These are phyloP conservation scores for Barnettozyma pratensis DNA, from an alignment of 805 yeast species.

Conservation along the genomic window DNA sequence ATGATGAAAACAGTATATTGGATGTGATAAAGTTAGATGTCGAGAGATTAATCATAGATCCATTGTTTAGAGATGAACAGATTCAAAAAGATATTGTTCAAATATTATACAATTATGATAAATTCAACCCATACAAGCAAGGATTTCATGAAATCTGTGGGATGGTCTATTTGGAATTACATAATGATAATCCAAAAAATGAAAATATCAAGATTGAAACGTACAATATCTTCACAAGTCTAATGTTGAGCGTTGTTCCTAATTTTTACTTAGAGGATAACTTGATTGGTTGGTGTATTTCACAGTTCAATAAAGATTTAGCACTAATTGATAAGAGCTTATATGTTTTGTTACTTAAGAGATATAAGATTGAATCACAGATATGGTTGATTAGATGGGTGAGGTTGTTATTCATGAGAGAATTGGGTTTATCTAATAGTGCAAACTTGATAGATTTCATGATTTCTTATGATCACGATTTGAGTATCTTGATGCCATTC, in stretches of 20 bases:
- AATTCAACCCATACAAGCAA: slow-evolving; percentile 35
- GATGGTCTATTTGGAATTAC: slow-evolving; percentile 36
- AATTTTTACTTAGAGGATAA: slow-evolving; percentile 38
- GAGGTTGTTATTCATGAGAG: slow-evolving; percentile 40
- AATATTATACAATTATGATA: slow-evolving; percentile 23
- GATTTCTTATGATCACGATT: slow-evolving; percentile 26
- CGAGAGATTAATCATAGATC: slow-evolving; percentile 23
- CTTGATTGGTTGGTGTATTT: slow-evolving; percentile 37
- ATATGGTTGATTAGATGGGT: slow-evolving; percentile 49
- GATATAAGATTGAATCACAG: slow-evolving; percentile 41
- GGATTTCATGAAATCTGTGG: slow-evolving; percentile 51
- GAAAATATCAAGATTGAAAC: slow-evolving; percentile 27
- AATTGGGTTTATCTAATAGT: slow-evolving; percentile 35
- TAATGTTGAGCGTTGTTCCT: slow-evolving; percentile 38
- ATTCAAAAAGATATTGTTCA: slow-evolving; percentile 18
- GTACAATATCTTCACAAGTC: slow-evolving; percentile 40
- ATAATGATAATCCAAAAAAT: slow-evolving; percentile 29
- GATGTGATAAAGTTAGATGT: slow-evolving; percentile 24
- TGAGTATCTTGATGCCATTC: slow-evolving; percentile 33
- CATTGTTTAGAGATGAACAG: slow-evolving; percentile 14
- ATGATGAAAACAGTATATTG: slow-evolving; percentile 11
- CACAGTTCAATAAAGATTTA: slow-evolving; percentile 36
- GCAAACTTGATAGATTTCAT: slow-evolving; percentile 39
- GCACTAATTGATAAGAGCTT: slow-evolving; percentile 43
- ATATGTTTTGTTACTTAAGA: slow-evolving; percentile 39